phyloP scores from a whole-genome alignment of 2,329 filamentous ascomycete species.

The Stemphylium beticola region DNA sequence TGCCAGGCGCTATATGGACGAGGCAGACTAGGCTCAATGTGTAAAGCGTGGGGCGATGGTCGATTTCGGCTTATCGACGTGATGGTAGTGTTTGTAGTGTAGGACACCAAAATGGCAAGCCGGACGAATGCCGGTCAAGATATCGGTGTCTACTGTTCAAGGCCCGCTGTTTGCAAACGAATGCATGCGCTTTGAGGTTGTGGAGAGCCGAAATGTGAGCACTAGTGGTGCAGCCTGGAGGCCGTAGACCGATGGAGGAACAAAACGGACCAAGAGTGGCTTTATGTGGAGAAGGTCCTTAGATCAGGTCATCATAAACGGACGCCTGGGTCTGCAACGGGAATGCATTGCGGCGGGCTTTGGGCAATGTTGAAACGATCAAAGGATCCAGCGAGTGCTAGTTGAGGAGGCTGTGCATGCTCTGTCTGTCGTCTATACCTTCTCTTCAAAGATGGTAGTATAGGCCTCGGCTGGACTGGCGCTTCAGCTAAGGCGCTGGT shows the following conservation, averaged over 20 bases:
- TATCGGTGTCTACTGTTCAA: neutral
- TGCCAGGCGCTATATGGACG: neutral
- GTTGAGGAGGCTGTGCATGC: no score
- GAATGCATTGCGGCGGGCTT: neutral
- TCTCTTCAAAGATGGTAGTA: no score
- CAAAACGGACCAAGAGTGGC: neutral
- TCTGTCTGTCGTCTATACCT: no score
- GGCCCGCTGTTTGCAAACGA: neutral
- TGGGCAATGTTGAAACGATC: no score
- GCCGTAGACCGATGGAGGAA: neutral
- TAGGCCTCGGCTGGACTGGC: no score
- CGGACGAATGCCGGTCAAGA: neutral
- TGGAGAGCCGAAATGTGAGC: constrained; percentile 12
- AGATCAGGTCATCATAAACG: neutral
- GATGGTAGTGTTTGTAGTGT: neutral
- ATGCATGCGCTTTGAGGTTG: neutral
- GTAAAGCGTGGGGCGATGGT: neutral
- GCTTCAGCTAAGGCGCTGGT: neutral
- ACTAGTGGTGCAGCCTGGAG: constrained; percentile 1
- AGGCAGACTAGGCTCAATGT: neutral
- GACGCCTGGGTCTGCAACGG: neutral
- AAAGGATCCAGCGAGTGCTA: no score
- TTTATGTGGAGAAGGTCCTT: neutral
- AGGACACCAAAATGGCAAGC: neutral
- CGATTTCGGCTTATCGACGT: constrained; percentile 1